Evolutionary conservation across 2,329 filamentous ascomycete genomes (phyloP), one percentile per base, ranked within the genome.

Genomic region (Bretziella fagacearum): DNA sequence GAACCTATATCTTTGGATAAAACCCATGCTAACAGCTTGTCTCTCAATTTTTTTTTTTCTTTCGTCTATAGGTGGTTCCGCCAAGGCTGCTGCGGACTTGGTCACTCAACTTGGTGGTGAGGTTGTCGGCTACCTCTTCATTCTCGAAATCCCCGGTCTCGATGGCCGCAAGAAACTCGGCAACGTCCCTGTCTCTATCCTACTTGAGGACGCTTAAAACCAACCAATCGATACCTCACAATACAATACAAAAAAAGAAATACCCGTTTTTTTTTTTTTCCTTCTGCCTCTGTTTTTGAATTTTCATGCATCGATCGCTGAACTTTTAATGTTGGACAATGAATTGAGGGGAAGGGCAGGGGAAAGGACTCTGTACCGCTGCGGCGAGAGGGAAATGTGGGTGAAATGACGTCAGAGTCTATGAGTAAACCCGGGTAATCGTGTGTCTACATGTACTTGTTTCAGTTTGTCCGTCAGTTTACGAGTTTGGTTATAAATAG

Each of bases 101-200:
- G 84, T 96, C 56, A 72, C 79, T 62, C 78, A 93, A 64, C 76
- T 93, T 54, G 85, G 86, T 55, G 91, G 87, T 54, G 70, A 76
- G n/a, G 70, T 96, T 40, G 65, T 94, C 50, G 89, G 85, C 56
- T 96, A 84, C 65, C 68, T 95, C 53, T 98, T 98, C 70, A 84
- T 98, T 58, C 82, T 96, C 61, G 89, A 96, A 65, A 81, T 98
- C 54, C 81, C 86, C 56, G 89, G 91, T 65, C 77, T 98, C 55
- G 84, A 93, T 61, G 91, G 91, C 55, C 78, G 85, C 56, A 81
- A 86, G 53, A 91, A 93, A 73, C 81, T 98, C 55, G 77, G 80
- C 55, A 80, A 79, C 48, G 63, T 65, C 41, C 85, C 86, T 8
- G 80, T 87, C 45, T 75, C 82, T 61, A 93, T 89, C 36, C 75